A percentile compares a stretch with the other conserved stretches of the same genome.
Evolutionary conservation across 768 basidiomycete species (phyloP).

Genomic region (Russula foetens): DNA sequence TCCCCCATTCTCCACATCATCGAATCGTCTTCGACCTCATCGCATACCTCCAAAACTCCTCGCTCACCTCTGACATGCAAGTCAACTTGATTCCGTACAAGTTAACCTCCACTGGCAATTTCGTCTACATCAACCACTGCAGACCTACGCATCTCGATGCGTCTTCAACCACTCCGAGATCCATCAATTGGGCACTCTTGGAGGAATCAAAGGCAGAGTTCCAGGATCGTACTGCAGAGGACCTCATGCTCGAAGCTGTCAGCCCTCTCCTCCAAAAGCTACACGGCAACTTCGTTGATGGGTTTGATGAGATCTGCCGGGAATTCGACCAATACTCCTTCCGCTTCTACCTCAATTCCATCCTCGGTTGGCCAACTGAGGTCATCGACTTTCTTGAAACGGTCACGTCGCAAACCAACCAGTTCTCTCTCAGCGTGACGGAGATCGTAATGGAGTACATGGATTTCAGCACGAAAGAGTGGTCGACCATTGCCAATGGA

Average conservation of each 20-base stretch:
- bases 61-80: slow-evolving; percentile 8
- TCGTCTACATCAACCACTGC: slow-evolving; percentile 16
- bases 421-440: slow-evolving; percentile 23
- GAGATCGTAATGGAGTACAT: slow-evolving; percentile 24
- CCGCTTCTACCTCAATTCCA: slow-evolving; percentile 17
- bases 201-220: neutral
- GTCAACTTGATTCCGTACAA: slow-evolving; percentile 16
- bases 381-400: slow-evolving; percentile 24
- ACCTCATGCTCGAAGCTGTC: slow-evolving; percentile 16
- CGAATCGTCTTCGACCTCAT: slow-evolving; percentile 14
- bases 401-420: slow-evolving; percentile 23
- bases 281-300: slow-evolving; percentile 13
- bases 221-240: slow-evolving; percentile 12
- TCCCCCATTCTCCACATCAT: slow-evolving; percentile 18
- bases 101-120: slow-evolving; percentile 15
- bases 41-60: neutral
- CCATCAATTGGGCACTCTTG: slow-evolving; percentile 11
- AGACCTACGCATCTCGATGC: neutral
- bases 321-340: slow-evolving; percentile 20
- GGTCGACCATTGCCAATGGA: slow-evolving; percentile 21
- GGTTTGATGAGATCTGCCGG: slow-evolving; percentile 17
- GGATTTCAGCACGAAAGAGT: slow-evolving; percentile 21
- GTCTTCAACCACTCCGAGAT: slow-evolving; percentile 5
- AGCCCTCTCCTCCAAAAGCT: slow-evolving; percentile 12
- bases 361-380: slow-evolving; percentile 14